Evolutionary conservation across 2,329 filamentous ascomycete genomes (phyloP), one percentile per base, ranked within the genome.

Genomic region (Diaporthe sp.): DNA sequence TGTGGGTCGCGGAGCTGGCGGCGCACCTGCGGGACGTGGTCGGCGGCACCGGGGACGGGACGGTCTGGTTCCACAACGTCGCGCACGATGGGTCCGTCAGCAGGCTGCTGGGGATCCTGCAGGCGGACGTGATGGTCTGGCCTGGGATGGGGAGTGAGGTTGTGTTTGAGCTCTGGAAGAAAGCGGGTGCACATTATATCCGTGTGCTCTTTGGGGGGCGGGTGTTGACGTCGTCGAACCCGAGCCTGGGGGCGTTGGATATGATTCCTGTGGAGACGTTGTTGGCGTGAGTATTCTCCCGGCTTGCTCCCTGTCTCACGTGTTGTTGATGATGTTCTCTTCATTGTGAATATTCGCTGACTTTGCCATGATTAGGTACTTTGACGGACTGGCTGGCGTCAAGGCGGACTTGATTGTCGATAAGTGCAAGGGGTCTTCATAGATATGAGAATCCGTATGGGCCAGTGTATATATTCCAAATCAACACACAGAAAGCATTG

Each of bases 131-230:
- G 71, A 96, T 96, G 94, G 91, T 95, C 1, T 96, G 94, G 94
- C 94, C 94, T 0, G 94, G 94, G 0, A 95, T 96, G 94, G 94
- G 94, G 0, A 87, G 91, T 13, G 94, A 96, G 84, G 87, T 96
- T 0, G 90, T 95, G 0, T 95, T 96, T 81, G 94, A 96, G 85
- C 81, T 96, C 42, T 95, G 92, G 80, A 85, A 83, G 79, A 87
- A 85, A 79, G 81, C 82, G 57, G 74, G 34, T 1, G 80, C 79
- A 0, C 87, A 86, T 77, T 94, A 88, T 77, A 81, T 94, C 3
- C 87, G 94, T 7, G 91, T 95, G 0, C 84, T 96, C 0, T 95
- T 93, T 86, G 88, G 91, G 42, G 94, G 94, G 0, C 85, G 89
- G 81, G 86, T 93, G 1, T 81, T 96, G 77, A 86, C 83, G 72